Evolutionary conservation across 352 stramenopile species (phyloP), one percentile per base, ranked within the genome.

Genomic region (Phytophthora niederhauseri): DNA sequence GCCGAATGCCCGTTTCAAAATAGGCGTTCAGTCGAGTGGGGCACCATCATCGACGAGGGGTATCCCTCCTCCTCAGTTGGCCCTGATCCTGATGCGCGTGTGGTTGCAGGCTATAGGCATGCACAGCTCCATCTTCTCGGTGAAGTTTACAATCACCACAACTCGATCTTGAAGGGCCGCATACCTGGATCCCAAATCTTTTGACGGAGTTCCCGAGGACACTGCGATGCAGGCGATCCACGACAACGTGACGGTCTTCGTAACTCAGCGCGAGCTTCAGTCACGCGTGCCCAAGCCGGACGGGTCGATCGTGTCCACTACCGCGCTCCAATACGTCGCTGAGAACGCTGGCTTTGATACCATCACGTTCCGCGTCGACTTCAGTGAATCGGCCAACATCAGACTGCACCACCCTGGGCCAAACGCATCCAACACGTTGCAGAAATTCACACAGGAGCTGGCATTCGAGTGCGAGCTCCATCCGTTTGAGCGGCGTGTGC

Each of bases 321-420:
- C 51, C 3, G 68, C 73, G 12, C 69, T 90, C 28, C 78, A 84
- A 48, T 88, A 88, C 56, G 61, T 84, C 1, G 68, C 73, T 8
- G 61, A 68, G 26, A 92, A 86, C 57, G 43, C 68, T n/a, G 72
- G 80, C 17, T 70, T 83, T 19, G 61, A 69, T 30, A 45, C 49
- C 3, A 70, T 86, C 46, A 72, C 61, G 5, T 77, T 91, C 31
- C 62, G 61, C n/a, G 68, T 75, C 7, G 77, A 90, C 64, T 89
- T 90, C 49, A 61, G 69, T 36, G 56, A 67, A 14, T 91, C 83
- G 0, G 26, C 19, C 17, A 74, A 73, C 52, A 71, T 90, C 52
- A 64, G 66, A 20, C 56, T 90, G 5, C 55, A 75, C 6, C 59
- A 75, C 28, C 70, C 56, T 17, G 43, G 26, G 24, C 22, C 8